Evolutionary conservation across 305 asterid species (phyloP), one percentile per base, ranked within the genome.

Genomic region (Fraxinus paxiana): DNA sequence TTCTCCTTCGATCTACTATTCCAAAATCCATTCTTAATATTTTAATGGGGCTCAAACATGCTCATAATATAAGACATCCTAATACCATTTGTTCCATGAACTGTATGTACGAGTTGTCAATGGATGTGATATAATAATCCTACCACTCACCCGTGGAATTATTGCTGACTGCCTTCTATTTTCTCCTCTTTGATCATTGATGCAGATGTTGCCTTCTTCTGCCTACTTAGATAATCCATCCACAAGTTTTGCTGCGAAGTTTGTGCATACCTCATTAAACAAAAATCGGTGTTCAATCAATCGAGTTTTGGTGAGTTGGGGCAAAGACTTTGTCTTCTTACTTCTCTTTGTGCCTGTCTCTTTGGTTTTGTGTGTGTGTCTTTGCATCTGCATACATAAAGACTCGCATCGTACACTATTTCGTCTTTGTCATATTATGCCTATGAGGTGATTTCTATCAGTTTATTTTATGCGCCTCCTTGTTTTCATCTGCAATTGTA

Each of bases 241-340:
- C 79, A 94, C 97, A 69, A 92, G 98, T 85, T 96, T 91, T 87
- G 97, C 99, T 24, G 91, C 98, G 37, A 96, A 96, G 91, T 96
- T 94, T 89, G 99, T 92, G 34, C 99, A 96, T 88, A 94, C 98
- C 76, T 96, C 98, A 79, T 86, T 92, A 78, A 96, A 96, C 90
- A 96, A 96, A 92, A 96, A 94, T 85, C 90, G 98, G 38, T 94
- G 98, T 90, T 89, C 99, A 69, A 94, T 96, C 81, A 96, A 96
- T 87, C 87, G 94, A 80, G 98, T 96, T 81, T 80, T 90, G 94
- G 98, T 95, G 83, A 92, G 97, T 89, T 65, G 83, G 82, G 54
- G 80, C 73, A 83, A 78, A 78, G 6, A 83, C 22, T 30, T 79
- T 83, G 67, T 73, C 63, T 73, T 69, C 69, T 82, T 79, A 56